These are phyloP conservation scores for Margaritispora aquatica DNA, from an alignment of 495 filamentous ascomycete species.

Conservation along the genomic window DNA sequence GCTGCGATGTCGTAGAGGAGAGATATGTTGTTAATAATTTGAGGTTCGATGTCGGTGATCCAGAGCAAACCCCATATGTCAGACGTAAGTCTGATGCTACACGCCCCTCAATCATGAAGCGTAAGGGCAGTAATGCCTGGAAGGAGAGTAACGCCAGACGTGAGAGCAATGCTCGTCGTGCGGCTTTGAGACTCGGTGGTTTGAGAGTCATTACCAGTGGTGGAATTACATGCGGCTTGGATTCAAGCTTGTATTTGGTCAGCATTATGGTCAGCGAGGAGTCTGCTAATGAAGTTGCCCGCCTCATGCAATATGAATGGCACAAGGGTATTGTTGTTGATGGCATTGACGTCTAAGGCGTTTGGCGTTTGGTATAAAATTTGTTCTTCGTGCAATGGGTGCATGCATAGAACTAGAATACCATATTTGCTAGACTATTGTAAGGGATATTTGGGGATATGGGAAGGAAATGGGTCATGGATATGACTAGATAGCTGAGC, in stretches of 20 bases:
- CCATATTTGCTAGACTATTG: not conserved
- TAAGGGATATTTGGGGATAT: not conserved
- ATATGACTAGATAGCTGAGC: not conserved
- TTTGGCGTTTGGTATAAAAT: slow-evolving; percentile 18
- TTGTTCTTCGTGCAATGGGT: not conserved
- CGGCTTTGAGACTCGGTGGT: slow-evolving; percentile 58
- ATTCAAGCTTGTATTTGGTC: slow-evolving; percentile 73
- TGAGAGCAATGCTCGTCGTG: slow-evolving; percentile 62
- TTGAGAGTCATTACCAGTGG: slow-evolving; percentile 72
- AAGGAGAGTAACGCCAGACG: slow-evolving; percentile 55
- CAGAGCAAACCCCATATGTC: slow-evolving; percentile 70
- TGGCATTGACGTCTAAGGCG: slow-evolving; percentile 60
- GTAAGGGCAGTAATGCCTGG: slow-evolving; percentile 70
- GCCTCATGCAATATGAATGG: slow-evolving; percentile 66
- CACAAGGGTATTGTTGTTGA: slow-evolving; percentile 63
- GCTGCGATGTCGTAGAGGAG: slow-evolving; percentile 68
- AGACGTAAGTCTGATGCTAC: slow-evolving; percentile 57
- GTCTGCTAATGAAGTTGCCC: slow-evolving; percentile 59
- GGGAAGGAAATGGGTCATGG: not conserved
- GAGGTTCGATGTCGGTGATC: slow-evolving; percentile 65
- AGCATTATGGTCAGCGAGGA: slow-evolving; percentile 64
- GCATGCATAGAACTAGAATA: not conserved
- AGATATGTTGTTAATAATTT: slow-evolving; percentile 78
- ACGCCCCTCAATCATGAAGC: slow-evolving; percentile 49
- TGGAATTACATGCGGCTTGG: slow-evolving; percentile 69